Evolutionary conservation across 179 eudicot genomes (phyloP), one percentile per base, ranked within the genome.

Genomic region (Patellifolia procumbens): DNA sequence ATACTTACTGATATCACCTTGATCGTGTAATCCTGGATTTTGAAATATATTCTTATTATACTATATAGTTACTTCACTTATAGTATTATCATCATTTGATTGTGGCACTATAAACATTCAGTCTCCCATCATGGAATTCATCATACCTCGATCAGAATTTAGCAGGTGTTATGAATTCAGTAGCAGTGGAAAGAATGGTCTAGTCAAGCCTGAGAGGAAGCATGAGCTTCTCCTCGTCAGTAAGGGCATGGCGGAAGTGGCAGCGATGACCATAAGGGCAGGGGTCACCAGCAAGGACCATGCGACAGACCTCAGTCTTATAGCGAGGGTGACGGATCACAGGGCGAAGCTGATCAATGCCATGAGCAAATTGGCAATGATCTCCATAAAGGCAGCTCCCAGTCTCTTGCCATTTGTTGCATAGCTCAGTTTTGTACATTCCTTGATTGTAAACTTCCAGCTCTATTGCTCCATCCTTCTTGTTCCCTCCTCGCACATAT

Each of bases 201-300:
- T 82, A 78, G 53, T 52, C 72, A 29, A 71, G 68, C 69, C 69
- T 74, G 58, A 78, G 86, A 46, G 90, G 85, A 52, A 78, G 79
- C 85, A 89, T 43, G 77, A 80, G 86, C 78, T 82, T 81, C 81
- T 91, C 96, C 72, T 85, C 81, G 0, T 83, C 83, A 31, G 90
- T 82, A 64, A 89, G 90, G 68, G 96, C 83, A 74, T 89, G 96
- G 46, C 96, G 90, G 29, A 91, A 91, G 73, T 91, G 93, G 80
- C 93, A 91, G 75, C 96, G 93, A 83, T 91, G 96, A 61, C 93
- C 96, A 31, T 91, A 91, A 49, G 96, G 93, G 68, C 96, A 91
- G 39, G 62, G 69, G 35, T 85, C 88, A 1, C 92, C 90, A 70
- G 86, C 70, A 35, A 91, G 89, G 68, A 91, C 86, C 91, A 88